phyloP scores from a whole-genome alignment of 331 rosid genomes.

The Telfairia occidentalis region DNA sequence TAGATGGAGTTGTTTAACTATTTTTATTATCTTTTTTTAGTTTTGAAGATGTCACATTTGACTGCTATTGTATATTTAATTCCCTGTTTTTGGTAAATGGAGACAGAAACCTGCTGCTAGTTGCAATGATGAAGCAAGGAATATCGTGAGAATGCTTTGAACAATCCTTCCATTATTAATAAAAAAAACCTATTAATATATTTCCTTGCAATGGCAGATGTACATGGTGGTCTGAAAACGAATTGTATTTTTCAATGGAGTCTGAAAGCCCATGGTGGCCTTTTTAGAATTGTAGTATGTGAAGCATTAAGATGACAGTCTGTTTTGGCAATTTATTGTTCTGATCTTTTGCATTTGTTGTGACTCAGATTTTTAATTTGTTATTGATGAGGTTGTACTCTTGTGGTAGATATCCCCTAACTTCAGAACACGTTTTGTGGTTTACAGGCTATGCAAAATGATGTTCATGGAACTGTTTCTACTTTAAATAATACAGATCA shows the following conservation, averaged over 20 bases:
- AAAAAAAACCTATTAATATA: neutral
- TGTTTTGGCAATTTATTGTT: neutral
- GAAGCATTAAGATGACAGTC: neutral
- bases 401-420: neutral
- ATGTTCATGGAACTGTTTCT: too few species aligned
- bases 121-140: too few species aligned
- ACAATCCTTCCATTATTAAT: neutral
- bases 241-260: neutral
- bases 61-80: neutral
- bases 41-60: too few species aligned
- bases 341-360: neutral
- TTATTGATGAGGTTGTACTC: neutral
- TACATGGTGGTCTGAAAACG: neutral
- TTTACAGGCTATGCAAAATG: neutral
- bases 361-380: neutral
- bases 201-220: neutral
- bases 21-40: neutral
- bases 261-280: neutral
- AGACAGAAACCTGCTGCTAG: too few species aligned
- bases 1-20: neutral
- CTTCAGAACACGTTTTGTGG: neutral
- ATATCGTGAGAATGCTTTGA: neutral
- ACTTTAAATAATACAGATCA: constrained; percentile 2
- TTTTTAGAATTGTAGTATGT: neutral
- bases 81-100: too few species aligned